Base-by-base conservation (phyloP, 768 basidiomycete genomes). In the Chalciporus sphaerocephalus region DNA sequence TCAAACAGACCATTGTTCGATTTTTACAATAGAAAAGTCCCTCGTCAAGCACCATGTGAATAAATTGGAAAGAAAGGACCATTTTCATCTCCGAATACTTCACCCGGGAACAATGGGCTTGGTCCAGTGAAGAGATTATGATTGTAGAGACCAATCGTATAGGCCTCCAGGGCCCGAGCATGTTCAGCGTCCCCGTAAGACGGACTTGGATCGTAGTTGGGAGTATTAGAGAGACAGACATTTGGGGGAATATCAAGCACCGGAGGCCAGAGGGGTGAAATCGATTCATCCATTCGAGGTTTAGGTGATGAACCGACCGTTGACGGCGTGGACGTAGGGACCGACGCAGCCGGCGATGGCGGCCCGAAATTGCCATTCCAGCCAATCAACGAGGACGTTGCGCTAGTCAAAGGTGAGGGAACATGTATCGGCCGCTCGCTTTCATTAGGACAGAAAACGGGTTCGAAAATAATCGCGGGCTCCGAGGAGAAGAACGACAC, bases 351-450 rank as follows among this genome's bases (percentile, higher is more conserved):
- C 6, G 48, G 43, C 12, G 47, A 46, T 33, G 42, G 40, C 38
- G 57, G n/a, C 38, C 30, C 55, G 27, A 23, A 46, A 15, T 69
- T 59, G 20, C 61, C 66, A 46, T 72, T 69, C 74, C 74, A 75
- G 35, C 61, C 59, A 12, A 62, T 45, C 30, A 74, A 57, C n/a
- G 74, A 70, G 4, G 73, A 71, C 24, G 66, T 53, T 28, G 63
- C 50, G n/a, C 61, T 55, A 38, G 57, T 51, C 35, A 68, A 51
- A 2, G 70, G 65, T 21, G 69, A 62, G 3, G 59, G 51, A 18
- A 50, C n/a, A 25, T 34, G 28, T 46, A n/a, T 23, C 35, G 36
- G 3, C 12, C 21, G 11, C 17, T 34, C 13, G 15, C 11, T 20
- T 15, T 42, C 40, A 12, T 36, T 21, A 21, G 27, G 21, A n/a